Evolutionary conservation across 768 basidiomycete genomes (phyloP), one percentile per base, ranked within the genome.

Genomic region (Lactarius psammicola): DNA sequence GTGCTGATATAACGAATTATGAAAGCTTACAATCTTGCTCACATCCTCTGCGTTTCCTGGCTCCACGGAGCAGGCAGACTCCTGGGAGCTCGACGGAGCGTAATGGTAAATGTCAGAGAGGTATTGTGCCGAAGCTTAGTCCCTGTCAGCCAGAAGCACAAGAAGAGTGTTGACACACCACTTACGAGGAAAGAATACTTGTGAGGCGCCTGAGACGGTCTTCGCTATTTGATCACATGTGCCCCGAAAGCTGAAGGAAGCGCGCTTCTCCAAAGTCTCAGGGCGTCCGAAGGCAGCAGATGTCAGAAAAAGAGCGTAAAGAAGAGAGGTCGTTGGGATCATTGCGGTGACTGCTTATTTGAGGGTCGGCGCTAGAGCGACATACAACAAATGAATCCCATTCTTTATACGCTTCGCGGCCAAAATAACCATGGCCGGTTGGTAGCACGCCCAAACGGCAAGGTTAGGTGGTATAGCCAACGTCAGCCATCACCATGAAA

Each of bases 41-140:
- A 71, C 70, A 17, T 71, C 71, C 31, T 59, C 62, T 13, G 65
- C 56, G 4, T 65, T 66, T 10, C 67, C 70, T 17, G 71, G 71
- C 58, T 71, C 70, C 26, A 71, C 71, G 18, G 64, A 68, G 59
- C 71, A 71, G 4, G 63, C 53, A 44, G 71, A 65, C 36, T 17
- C 40, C 46, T 28, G 59, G 3, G 33, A 36, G 26, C 70, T 71
- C 4, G 71, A 67, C 4, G 31, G 1, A 1, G 65, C 26, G 68
- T 53, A 65, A 42, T 71, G 70, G 7, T 23, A 31, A n/a, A 51
- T 67, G 31, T 71, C 68, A 0, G 49, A 36, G 1, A 9, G 15
- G 13, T 71, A 71, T 7, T 62, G 18, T 2, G 5, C 0, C 8
- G 70, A 63, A 4, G 49, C 70, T 71, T 42, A 30, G 26, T 26